Percentiles rank a stretch among this genome's conserved stretches.
Conservation (phyloP, 495 filamentous ascomycete species). For the Penicillium simplicissimum region DNA sequence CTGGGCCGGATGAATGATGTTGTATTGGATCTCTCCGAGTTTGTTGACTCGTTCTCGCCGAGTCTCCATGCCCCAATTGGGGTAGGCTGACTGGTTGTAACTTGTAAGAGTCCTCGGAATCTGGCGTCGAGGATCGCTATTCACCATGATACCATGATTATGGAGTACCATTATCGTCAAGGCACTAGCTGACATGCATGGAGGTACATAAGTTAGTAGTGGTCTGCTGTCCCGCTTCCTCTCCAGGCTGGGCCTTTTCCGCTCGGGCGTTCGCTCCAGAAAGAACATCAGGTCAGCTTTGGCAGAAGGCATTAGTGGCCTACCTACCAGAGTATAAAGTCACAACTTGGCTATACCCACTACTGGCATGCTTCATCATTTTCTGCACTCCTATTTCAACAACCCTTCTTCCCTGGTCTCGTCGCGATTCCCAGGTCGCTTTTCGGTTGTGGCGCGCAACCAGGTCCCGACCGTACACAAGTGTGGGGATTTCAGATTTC, state of each 20-base stretch:
- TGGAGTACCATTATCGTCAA: neutral
- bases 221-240: neutral
- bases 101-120: neutral
- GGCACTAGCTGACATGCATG: neutral
- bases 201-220: neutral
- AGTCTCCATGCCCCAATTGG: neutral
- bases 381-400: no score
- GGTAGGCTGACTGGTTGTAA: neutral
- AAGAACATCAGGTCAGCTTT: neutral
- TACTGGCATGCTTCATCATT: no score
- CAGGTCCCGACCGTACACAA: neutral
- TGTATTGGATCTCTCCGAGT: neutral
- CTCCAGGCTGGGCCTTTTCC: neutral
- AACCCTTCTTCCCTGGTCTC: no score
- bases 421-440: neutral
- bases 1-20: neutral
- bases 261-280: constrained; percentile 10
- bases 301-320: neutral
- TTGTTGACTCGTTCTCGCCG: neutral
- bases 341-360: neutral
- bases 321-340: neutral
- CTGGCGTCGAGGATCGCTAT: neutral
- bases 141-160: neutral
- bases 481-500: constrained; percentile 4
- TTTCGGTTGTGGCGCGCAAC: constrained; percentile 16